Evolutionary conservation across 495 filamentous ascomycete genomes (phyloP).

Genomic region (Amorphotheca resinae): DNA sequence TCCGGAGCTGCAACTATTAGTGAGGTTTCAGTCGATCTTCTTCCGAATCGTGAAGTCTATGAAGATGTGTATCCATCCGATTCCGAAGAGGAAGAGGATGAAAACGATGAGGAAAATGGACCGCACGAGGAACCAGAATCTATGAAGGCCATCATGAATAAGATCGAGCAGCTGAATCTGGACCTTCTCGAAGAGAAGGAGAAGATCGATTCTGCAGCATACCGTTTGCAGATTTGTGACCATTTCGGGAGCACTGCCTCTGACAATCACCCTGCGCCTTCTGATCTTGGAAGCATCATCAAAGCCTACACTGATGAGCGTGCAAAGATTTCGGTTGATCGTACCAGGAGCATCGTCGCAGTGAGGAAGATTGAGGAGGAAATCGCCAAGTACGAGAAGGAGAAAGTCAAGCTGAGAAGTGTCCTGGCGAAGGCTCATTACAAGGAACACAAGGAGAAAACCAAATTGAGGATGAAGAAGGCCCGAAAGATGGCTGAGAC

Average conservation of each 20-base stretch:
- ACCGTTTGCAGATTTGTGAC: conserved; percentile 32
- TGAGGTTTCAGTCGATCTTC: conserved; percentile 49
- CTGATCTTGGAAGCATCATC: conserved; percentile 25
- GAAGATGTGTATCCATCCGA: conserved; percentile 43
- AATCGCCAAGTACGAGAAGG: conserved; percentile 23
- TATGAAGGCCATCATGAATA: conserved; percentile 14
- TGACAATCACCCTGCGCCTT: conserved; percentile 19
- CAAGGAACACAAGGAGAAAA: conserved; percentile 26
- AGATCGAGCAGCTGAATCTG: conserved; percentile 18
- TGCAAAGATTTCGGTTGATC: conserved; percentile 31
- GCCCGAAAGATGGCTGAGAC: conserved; percentile 30
- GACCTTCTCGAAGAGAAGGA: conserved; percentile 23
- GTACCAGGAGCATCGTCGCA: conserved; percentile 22
- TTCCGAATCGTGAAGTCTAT: conserved; percentile 46
- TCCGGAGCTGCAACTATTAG: conserved; percentile 50
- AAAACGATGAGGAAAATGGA: conserved; percentile 25
- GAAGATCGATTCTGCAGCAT: conserved; percentile 26
- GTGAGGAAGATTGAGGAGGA: conserved; percentile 28
- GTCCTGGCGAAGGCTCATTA: conserved; percentile 26
- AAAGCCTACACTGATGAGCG: conserved; percentile 36
- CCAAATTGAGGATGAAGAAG: conserved; percentile 29
- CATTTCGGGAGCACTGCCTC: conserved; percentile 29
- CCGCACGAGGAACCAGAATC: conserved; percentile 18
- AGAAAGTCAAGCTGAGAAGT: conserved; percentile 20
- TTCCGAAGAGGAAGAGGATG: conserved; percentile 27